Evolutionary conservation across 139 green algal species (phyloP).

Genomic region (Pseudopediastrum boryanum): DNA sequence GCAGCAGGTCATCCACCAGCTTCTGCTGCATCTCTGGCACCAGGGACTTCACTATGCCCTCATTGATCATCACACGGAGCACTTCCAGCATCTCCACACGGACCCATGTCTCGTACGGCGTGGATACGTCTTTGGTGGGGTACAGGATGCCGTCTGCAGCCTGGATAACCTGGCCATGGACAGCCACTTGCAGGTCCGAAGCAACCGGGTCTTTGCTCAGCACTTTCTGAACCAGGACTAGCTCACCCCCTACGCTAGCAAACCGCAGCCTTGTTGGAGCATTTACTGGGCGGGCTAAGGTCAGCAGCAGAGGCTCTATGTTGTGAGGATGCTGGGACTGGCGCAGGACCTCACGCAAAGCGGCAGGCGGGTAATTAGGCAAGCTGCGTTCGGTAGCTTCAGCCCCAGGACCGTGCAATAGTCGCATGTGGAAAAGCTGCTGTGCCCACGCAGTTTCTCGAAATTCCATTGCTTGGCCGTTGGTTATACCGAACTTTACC

Average conservation of each 20-base stretch:
- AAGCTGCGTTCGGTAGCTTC: slow-evolving; percentile 27
- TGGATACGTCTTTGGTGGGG: slow-evolving; percentile 7
- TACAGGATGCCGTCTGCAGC: slow-evolving; percentile 33
- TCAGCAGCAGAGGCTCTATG: slow-evolving; percentile 37
- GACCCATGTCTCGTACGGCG: slow-evolving; percentile 30
- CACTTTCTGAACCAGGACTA: slow-evolving; percentile 29
- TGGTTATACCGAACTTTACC: too few species aligned
- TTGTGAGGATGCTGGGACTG: slow-evolving; percentile 33
- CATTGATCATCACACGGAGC: slow-evolving; percentile 30
- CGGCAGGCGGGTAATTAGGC: slow-evolving; percentile 28
- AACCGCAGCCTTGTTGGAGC: slow-evolving; percentile 4
- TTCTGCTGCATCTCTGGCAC: slow-evolving; percentile 33
- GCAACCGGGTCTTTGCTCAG: not conserved
- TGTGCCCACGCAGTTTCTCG: slow-evolving; percentile 19
- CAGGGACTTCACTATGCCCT: slow-evolving; percentile 18
- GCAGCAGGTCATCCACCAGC: slow-evolving; percentile 23
- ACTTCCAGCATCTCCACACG: slow-evolving; percentile 34
- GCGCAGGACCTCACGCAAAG: slow-evolving; percentile 33
- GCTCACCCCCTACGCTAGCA: slow-evolving; percentile 18
- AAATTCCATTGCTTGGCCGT: slow-evolving; percentile 35
- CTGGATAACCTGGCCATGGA: not conserved
- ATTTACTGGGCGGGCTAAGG: slow-evolving; percentile 24
- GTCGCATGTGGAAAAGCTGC: slow-evolving; percentile 19
- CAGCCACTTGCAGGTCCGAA: slow-evolving; percentile 25
- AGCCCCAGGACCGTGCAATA: slow-evolving; percentile 22